Evolutionary conservation across 2,329 filamentous ascomycete species (phyloP).

Genomic region (Rhynchosporium graminicola): DNA sequence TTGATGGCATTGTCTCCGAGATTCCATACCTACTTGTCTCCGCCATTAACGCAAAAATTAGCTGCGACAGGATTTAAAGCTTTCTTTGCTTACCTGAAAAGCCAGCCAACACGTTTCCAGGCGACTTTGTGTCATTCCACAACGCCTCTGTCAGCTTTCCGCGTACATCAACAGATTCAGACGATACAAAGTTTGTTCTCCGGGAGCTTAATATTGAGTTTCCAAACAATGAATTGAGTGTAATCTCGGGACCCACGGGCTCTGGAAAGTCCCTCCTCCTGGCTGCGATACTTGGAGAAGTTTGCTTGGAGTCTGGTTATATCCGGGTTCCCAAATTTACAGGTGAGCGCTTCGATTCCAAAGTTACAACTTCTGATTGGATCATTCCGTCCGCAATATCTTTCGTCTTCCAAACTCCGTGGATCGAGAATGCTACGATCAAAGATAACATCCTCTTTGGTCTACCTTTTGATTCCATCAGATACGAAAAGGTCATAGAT

Average conservation of each 20-base stretch:
- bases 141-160: constrained; percentile 68
- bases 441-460: constrained; percentile 77
- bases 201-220: constrained; percentile 66
- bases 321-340: constrained; percentile 51
- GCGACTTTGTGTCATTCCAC: constrained; percentile 62
- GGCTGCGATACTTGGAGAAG: constrained; percentile 72
- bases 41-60: constrained; percentile 70
- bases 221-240: constrained; percentile 65
- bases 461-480: constrained; percentile 62
- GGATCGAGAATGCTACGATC: constrained; percentile 80
- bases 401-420: constrained; percentile 76
- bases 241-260: constrained; percentile 75
- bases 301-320: constrained; percentile 63
- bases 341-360: constrained; percentile 52
- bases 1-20: constrained; percentile 68
- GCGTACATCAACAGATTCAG: background rate
- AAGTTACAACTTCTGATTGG: constrained; percentile 63
- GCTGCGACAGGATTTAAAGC: constrained; percentile 66
- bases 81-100: constrained; percentile 70
- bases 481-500: constrained; percentile 68
- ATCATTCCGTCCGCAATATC: constrained; percentile 67
- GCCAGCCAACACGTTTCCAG: constrained; percentile 51
- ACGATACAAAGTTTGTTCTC: constrained; percentile 60
- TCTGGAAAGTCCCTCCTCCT: constrained; percentile 76
- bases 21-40: constrained; percentile 71